phyloP scores from a whole-genome alignment of 2,329 filamentous ascomycete species.

The Trichoderma citrinoviride region DNA sequence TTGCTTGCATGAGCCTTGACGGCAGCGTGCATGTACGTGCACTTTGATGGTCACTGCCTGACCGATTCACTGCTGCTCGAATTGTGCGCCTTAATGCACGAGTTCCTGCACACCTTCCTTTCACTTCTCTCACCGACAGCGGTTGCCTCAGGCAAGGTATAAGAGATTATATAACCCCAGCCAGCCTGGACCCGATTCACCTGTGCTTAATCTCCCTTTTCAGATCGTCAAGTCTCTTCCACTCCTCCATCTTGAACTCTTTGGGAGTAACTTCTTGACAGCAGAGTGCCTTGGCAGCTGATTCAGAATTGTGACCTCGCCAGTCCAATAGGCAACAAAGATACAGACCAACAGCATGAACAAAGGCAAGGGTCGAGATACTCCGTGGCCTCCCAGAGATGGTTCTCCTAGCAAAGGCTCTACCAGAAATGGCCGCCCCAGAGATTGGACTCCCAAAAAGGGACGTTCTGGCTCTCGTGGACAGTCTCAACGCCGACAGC shows the following conservation, averaged over 20 bases:
- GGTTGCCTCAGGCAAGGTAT: background rate
- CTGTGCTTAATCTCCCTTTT: background rate
- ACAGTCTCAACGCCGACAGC: background rate
- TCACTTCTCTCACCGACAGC: background rate
- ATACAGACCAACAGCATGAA: background rate
- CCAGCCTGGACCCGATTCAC: background rate
- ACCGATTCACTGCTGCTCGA: too few species aligned
- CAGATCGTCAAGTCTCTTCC: rapidly evolving
- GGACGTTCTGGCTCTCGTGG: background rate
- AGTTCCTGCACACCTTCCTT: background rate
- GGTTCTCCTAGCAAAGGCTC: too few species aligned
- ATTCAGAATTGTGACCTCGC: background rate
- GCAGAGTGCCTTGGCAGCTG: background rate
- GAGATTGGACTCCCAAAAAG: background rate
- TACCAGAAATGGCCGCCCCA: background rate
- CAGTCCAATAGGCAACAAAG: background rate
- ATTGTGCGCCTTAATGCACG: background rate
- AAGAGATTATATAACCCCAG: background rate
- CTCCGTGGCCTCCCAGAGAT: background rate
- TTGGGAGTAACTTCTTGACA: background rate
- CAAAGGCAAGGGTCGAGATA: background rate
- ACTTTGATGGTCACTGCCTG: too few species aligned
- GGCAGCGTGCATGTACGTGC: too few species aligned
- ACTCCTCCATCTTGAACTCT: too few species aligned
- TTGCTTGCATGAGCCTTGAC: too few species aligned